Evolutionary conservation across 352 stramenopile genomes (phyloP), one percentile per base, ranked within the genome.

Genomic region (Albugo laibachii): DNA sequence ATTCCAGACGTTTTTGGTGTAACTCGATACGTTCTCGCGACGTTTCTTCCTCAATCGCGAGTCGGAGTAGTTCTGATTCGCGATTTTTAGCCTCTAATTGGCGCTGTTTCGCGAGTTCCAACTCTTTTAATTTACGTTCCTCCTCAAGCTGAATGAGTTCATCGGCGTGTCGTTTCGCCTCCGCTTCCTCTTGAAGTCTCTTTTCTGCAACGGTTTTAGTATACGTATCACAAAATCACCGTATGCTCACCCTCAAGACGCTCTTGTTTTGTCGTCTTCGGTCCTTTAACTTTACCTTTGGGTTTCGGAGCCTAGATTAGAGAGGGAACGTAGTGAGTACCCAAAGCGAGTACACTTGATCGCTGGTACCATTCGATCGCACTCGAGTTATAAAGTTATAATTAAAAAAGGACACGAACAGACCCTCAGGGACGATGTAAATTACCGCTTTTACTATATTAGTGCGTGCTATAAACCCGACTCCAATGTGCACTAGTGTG

Each of bases 221-320:
- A 13, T 18, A 45, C 35, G n/a, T 21, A 8, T 39, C 14, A 11
- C 6, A 4, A 21, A 54, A 44, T 13, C 35, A 14, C 24, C 16
- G 5, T 2, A 38, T 15, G 5, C 13, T 10, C 19, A 76, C 65
- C 65, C 59, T 84, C 71, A 52, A 84, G 71, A 36, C 84, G 66
- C 60, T 87, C 61, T 48, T 83, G 71, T 48, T 85, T 85, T 60
- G 62, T 78, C 54, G 83, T 85, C 52, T 88, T 85, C 5, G 72
- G 71, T 13, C 65, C 63, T 52, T 88, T 84, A 18, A 39, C 55
- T 49, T 82, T 85, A 63, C 82, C 84, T 57, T 88, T 88, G 5
- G 69, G 24, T 31, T 31, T 31, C 8, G 24, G 75, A 19, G 62
- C 57, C 75, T 87, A 49, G 12, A 15, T 20, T 12, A 16, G 10